phyloP scores from a whole-genome alignment of 495 filamentous ascomycete genomes.

The Daldinia bambusicola region DNA sequence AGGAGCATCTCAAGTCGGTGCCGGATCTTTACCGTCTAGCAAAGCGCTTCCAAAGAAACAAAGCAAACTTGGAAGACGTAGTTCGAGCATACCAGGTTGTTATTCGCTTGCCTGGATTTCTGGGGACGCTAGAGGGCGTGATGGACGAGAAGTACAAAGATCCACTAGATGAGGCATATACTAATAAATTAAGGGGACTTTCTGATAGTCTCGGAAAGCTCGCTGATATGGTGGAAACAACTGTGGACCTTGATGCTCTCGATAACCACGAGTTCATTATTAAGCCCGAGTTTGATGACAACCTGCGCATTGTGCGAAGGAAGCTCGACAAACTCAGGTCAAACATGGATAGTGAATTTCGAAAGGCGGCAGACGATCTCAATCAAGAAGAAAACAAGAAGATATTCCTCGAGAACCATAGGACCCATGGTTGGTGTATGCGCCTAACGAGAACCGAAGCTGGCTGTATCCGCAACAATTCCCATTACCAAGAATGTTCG shows the following conservation, averaged over 20 bases:
- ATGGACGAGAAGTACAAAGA: constrained; percentile 96
- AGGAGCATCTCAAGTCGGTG: constrained; percentile 92
- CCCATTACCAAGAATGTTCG: constrained; percentile 90
- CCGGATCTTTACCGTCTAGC: constrained; percentile 94
- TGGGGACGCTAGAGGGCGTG: constrained; percentile 86
- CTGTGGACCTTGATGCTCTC: constrained; percentile 93
- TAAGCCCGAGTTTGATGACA: constrained; percentile 97
- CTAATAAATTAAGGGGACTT: constrained; percentile 77
- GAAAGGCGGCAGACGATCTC: constrained; percentile 80
- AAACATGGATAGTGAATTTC: constrained; percentile 87
- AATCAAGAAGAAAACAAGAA: constrained; percentile 97
- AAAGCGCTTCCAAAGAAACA: constrained; percentile 91
- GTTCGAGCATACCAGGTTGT: constrained; percentile 94
- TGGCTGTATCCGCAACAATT: constrained; percentile 90
- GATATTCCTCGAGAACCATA: constrained; percentile 96
- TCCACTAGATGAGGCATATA: constrained; percentile 88
- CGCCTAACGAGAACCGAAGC: constrained; percentile 91
- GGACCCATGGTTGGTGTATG: constrained; percentile 96
- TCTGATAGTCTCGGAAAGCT: constrained; percentile 84
- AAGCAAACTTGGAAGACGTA: constrained; percentile 94
- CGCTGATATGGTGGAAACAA: constrained; percentile 98
- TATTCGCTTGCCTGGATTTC: constrained; percentile 89
- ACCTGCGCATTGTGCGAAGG: constrained; percentile 85
- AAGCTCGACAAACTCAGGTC: constrained; percentile 85
- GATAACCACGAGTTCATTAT: constrained; percentile 99